phyloP scores from a whole-genome alignment of 192 early-diverging fungal species.

The Backusella tuberculispora region DNA sequence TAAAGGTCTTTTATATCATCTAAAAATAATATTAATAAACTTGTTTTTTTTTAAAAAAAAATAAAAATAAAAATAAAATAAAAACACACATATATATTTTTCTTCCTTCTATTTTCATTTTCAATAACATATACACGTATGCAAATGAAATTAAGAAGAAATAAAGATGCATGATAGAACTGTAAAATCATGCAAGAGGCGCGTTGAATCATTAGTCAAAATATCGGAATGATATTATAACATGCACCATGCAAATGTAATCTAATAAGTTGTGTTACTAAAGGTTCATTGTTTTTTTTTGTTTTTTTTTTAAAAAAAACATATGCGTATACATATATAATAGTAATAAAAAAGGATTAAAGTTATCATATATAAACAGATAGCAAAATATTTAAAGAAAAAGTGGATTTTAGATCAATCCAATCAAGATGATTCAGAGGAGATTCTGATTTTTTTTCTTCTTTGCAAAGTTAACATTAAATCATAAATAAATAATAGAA shows the following conservation, averaged over 20 bases:
- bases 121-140: neutral
- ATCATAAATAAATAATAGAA: too few relatives aligned
- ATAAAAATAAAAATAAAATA: too few relatives aligned
- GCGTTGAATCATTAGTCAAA: conserved; percentile 7
- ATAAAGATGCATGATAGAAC: conserved; percentile 1
- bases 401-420: too few relatives aligned
- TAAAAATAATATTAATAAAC: too few relatives aligned
- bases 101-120: neutral
- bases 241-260: neutral
- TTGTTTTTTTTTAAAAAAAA: too few relatives aligned
- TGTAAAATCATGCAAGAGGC: conserved; percentile 7
- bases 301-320: too few relatives aligned
- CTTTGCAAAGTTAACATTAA: too few relatives aligned
- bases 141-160: neutral
- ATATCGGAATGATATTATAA: neutral
- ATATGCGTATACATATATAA: too few relatives aligned
- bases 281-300: neutral
- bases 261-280: neutral
- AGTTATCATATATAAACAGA: neutral
- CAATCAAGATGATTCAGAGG: too few relatives aligned
- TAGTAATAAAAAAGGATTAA: too few relatives aligned
- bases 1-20: too few relatives aligned
- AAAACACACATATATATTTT: neutral
- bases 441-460: too few relatives aligned
- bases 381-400: neutral